A percentile compares a stretch with the other conserved stretches of the same genome.
Evolutionary conservation across 2,329 filamentous ascomycete species (phyloP).

Genomic region (Cladosporium austrohemisphaericum): DNA sequence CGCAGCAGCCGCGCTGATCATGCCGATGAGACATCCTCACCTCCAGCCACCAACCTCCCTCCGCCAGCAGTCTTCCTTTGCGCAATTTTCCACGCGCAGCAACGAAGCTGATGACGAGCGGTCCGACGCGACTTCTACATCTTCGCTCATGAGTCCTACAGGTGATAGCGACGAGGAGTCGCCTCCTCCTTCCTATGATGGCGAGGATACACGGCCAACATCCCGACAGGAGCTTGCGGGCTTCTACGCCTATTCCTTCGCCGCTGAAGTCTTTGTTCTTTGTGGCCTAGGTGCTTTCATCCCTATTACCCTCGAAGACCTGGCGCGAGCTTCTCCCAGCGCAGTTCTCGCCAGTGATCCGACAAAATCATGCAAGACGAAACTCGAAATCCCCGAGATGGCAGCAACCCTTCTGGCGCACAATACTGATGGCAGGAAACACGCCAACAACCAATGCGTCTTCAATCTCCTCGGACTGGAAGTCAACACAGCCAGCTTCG

Average conservation of each 20-base stretch:
- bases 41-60: constrained; percentile 9
- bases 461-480: constrained; percentile 76
- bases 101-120: constrained; percentile 45
- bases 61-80: constrained; percentile 19
- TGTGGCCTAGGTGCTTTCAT: constrained; percentile 89
- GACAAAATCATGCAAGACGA: constrained; percentile 63
- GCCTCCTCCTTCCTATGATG: constrained; percentile 58
- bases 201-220: constrained; percentile 85
- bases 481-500: constrained; percentile 94
- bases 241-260: constrained; percentile 96
- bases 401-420: constrained; percentile 17
- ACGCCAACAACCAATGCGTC: constrained; percentile 62
- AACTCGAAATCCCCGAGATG: constrained; percentile 8
- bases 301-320: constrained; percentile 88
- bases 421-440: not conserved
- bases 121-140: constrained; percentile 13
- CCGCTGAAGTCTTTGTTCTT: constrained; percentile 92
- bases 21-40: constrained; percentile 7
- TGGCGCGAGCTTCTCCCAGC: constrained; percentile 72
- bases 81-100: constrained; percentile 31
- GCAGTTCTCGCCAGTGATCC: constrained; percentile 80
- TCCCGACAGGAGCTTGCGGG: constrained; percentile 82
- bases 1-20: constrained; percentile 1
- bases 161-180: constrained; percentile 8
- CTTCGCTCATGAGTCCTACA: constrained; percentile 17